These are phyloP conservation scores for Pythium phragmitis DNA, from an alignment of 352 stramenopile genomes.

Conservation along the genomic window DNA sequence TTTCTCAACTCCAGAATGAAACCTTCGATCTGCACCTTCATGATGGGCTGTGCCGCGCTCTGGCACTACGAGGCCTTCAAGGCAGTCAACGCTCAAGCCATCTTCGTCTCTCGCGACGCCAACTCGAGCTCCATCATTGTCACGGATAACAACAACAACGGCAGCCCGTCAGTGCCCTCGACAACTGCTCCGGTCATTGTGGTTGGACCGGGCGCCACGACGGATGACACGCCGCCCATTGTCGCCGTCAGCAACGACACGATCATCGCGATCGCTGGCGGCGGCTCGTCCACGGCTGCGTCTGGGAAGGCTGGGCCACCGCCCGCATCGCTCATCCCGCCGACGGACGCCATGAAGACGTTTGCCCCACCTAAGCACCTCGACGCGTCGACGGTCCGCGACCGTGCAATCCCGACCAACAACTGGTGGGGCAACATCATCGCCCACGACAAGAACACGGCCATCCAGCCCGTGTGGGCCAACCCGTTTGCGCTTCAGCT, in stretches of 20 bases:
- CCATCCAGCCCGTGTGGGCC: constrained; percentile 46
- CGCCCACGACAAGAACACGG: constrained; percentile 33
- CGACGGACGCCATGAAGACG: neutral
- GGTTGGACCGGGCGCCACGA: neutral
- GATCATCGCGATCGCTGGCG: too few species aligned
- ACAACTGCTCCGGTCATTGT: neutral
- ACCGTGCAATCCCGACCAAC: constrained; percentile 57
- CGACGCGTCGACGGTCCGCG: too few species aligned
- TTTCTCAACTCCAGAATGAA: constrained; percentile 6
- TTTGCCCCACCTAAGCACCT: too few species aligned
- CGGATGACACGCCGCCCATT: neutral
- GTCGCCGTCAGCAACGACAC: neutral
- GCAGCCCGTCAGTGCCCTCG: neutral
- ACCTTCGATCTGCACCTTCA: constrained; percentile 10
- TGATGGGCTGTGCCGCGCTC: constrained; percentile 7
- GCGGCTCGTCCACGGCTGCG: neutral
- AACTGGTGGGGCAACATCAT: constrained; percentile 68
- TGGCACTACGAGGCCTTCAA: constrained; percentile 6
- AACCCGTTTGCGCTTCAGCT: constrained; percentile 58
- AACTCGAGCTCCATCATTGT: constrained; percentile 5
- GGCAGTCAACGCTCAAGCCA: constrained; percentile 1
- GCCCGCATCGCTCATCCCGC: too few species aligned
- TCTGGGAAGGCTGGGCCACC: neutral
- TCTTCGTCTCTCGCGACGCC: constrained; percentile 5
- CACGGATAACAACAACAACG: neutral